A percentile compares a stretch with the other conserved stretches of the same genome.
These are phyloP conservation scores for Bimuria novae-zelandiae DNA, from an alignment of 2,329 filamentous ascomycete genomes.

Conservation along the genomic window DNA sequence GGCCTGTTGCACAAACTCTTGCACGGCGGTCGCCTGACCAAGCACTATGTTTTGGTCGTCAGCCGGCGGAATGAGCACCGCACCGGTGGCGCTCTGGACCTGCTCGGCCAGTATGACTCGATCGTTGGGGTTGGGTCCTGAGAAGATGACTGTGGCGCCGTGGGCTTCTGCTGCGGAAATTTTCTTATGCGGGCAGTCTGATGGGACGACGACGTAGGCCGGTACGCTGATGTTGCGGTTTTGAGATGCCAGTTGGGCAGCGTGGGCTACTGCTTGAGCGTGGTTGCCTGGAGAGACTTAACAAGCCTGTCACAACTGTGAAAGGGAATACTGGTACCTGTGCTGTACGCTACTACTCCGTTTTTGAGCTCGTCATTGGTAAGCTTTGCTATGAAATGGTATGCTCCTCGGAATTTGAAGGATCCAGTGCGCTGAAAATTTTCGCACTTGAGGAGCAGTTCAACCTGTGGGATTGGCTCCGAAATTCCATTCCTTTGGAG, in stretches of 20 bases:
- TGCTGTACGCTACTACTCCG: constrained; percentile 15
- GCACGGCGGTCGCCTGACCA: constrained; percentile 13
- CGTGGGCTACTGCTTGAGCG: constrained; percentile 15
- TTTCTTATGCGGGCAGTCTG: constrained; percentile 8
- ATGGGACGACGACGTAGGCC: constrained; percentile 11
- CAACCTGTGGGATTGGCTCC: neutral
- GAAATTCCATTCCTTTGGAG: neutral
- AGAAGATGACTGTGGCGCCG: constrained; percentile 10
- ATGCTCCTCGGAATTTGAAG: constrained; percentile 18
- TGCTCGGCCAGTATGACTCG: constrained; percentile 1
- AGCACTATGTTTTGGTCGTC: constrained; percentile 15
- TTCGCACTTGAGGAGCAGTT: constrained; percentile 19
- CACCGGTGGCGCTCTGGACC: constrained; percentile 6
- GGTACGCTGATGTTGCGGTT: constrained; percentile 7
- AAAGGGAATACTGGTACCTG: constrained; percentile 4
- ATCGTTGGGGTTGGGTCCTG: neutral
- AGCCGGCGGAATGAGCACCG: constrained; percentile 12
- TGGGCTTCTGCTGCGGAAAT: constrained; percentile 5
- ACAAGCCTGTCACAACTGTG: neutral
- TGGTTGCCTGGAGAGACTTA: constrained; percentile 11
- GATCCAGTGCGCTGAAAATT: constrained; percentile 16
- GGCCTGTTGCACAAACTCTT: constrained; percentile 13
- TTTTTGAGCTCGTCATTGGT: constrained; percentile 5
- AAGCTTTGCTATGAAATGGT: constrained; percentile 12
- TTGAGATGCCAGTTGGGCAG: constrained; percentile 6